phyloP scores from a whole-genome alignment of 176 grass and related monocot genomes.

The Juncus inflexus region DNA sequence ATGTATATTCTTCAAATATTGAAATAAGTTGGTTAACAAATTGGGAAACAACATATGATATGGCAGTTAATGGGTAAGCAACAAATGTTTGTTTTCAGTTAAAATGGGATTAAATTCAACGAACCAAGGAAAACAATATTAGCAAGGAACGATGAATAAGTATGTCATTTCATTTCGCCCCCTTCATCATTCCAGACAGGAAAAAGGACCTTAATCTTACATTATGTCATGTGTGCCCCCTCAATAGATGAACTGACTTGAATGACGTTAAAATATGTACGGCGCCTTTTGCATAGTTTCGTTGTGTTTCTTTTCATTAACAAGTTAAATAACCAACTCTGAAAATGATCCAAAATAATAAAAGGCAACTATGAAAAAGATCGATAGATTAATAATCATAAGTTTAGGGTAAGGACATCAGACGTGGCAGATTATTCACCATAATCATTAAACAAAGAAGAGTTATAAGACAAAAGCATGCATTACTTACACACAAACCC shows the following conservation, averaged over 20 bases:
- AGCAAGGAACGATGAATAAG: conserved; percentile 7
- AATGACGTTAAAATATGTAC: conserved; percentile 1
- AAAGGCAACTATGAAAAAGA: neutral
- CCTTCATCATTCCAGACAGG: conserved; percentile 18
- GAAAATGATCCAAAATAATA: conserved; percentile 1
- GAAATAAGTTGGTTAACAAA: too few species aligned
- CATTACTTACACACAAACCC: conserved; percentile 26
- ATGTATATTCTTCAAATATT: too few species aligned
- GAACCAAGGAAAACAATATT: neutral
- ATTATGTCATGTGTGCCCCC: neutral
- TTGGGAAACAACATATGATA: too few species aligned
- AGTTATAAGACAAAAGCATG: conserved; percentile 8
- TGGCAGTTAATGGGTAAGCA: too few species aligned
- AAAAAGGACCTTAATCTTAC: conserved; percentile 18
- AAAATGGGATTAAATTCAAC: too few species aligned
- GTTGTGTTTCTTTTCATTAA: conserved; percentile 16
- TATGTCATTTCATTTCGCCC: neutral
- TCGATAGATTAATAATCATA: neutral
- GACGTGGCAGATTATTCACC: conserved; percentile 13
- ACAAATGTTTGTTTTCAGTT: too few species aligned
- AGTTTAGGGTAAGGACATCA: neutral
- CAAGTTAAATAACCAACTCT: neutral
- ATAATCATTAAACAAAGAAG: neutral
- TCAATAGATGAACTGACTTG: neutral
- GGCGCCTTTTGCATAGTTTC: conserved; percentile 2